phyloP scores from a whole-genome alignment of 2,329 filamentous ascomycete genomes.

The Verticillium tricorpus region DNA sequence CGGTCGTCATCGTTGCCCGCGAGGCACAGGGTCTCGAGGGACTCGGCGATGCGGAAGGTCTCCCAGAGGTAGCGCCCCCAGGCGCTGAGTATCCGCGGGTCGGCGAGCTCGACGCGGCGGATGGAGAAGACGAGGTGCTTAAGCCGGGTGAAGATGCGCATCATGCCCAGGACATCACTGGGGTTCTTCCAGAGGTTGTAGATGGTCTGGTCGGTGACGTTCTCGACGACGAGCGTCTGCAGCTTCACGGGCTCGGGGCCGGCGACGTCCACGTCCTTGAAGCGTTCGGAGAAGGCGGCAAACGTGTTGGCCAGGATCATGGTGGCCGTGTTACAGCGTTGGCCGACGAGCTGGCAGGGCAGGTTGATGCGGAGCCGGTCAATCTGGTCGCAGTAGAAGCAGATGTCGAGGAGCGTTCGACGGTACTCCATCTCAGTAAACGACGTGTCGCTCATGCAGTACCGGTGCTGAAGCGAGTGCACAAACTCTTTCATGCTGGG shows the following conservation, averaged over 20 bases:
- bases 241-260: slow-evolving; percentile 26
- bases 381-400: slow-evolving; percentile 39
- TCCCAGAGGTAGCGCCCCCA: slow-evolving; percentile 44
- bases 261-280: slow-evolving; percentile 32
- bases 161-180: slow-evolving; percentile 44
- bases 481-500: slow-evolving; percentile 42
- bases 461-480: slow-evolving; percentile 35
- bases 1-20: slow-evolving; percentile 38
- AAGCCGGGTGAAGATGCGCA: slow-evolving; percentile 33
- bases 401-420: slow-evolving; percentile 32
- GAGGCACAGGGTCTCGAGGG: slow-evolving; percentile 42
- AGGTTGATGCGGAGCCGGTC: slow-evolving; percentile 44
- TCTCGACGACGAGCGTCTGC: slow-evolving; percentile 44
- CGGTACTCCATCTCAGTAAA: slow-evolving; percentile 47
- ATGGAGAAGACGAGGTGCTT: slow-evolving; percentile 42
- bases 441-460: slow-evolving; percentile 42
- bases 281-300: slow-evolving; percentile 38
- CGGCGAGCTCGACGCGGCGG: slow-evolving; percentile 36
- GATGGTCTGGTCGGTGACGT: slow-evolving; percentile 42
- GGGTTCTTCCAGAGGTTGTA: slow-evolving; percentile 47
- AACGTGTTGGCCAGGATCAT: slow-evolving; percentile 49
- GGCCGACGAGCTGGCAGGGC: slow-evolving; percentile 45
- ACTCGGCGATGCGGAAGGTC: slow-evolving; percentile 38
- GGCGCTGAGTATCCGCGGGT: slow-evolving; percentile 13
- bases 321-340: slow-evolving; percentile 40